Conservation (phyloP, 345 rosid species). For the Camelina neglecta region DNA sequence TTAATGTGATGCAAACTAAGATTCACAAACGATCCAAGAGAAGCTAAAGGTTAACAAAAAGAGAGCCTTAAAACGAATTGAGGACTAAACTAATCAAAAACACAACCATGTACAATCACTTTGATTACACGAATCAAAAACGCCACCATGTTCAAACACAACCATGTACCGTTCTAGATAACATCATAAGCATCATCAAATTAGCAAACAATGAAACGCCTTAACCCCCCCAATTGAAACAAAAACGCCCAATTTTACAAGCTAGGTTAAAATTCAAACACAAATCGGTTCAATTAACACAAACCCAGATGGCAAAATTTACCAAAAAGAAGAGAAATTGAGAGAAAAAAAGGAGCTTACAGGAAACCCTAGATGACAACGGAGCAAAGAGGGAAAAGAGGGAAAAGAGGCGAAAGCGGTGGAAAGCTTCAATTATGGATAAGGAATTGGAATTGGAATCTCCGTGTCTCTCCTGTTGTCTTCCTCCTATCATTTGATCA, state of each 20-base stretch:
- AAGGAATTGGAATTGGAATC: constrained; percentile 25
- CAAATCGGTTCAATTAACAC: background rate
- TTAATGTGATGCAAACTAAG: constrained; percentile 11
- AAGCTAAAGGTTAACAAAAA: background rate
- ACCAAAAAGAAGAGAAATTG: background rate
- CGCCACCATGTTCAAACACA: too few relatives aligned
- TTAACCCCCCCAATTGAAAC: too few relatives aligned
- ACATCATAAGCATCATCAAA: background rate
- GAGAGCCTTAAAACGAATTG: background rate
- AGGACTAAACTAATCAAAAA: constrained; percentile 1
- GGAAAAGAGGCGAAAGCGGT: constrained; percentile 17
- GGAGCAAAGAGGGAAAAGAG: constrained; percentile 16
- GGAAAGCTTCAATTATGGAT: background rate
- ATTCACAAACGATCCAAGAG: constrained; percentile 10
- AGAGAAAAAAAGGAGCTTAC: constrained; percentile 18
- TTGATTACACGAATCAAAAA: background rate
- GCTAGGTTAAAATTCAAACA: constrained; percentile 3
- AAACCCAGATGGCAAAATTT: constrained; percentile 12
- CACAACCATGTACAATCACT: constrained; percentile 1
- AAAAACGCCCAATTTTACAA: constrained; percentile 19
- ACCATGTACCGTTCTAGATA: background rate
- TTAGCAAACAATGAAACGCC: background rate
- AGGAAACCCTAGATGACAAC: constrained; percentile 45
- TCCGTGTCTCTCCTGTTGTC: constrained; percentile 26
- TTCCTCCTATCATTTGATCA: constrained; percentile 40